Evolutionary conservation across 2,329 filamentous ascomycete genomes (phyloP).

Genomic region (Setomelanomma holmii): DNA sequence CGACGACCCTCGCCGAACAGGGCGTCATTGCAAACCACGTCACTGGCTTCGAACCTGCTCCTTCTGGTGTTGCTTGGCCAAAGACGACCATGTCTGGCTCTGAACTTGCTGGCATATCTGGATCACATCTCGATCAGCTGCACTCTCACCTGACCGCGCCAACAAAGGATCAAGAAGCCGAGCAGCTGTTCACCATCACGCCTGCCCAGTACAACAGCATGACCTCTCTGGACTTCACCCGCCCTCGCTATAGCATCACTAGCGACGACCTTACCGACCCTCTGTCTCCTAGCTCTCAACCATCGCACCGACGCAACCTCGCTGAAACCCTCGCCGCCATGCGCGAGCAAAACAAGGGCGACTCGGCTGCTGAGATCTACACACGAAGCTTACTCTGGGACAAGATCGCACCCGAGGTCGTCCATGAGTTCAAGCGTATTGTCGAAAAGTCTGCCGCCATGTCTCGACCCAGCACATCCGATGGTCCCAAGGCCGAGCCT

Average conservation of each 20-base stretch:
- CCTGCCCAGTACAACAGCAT: constrained; percentile 88
- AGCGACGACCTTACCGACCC: constrained; percentile 52
- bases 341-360: constrained; percentile 73
- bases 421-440: constrained; percentile 91
- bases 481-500: constrained; percentile 42
- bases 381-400: constrained; percentile 93
- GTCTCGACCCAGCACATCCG: constrained; percentile 44
- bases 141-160: constrained; percentile 62
- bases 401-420: constrained; percentile 88
- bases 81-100: constrained; percentile 47
- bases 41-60: constrained; percentile 47
- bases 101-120: constrained; percentile 45
- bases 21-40: constrained; percentile 61
- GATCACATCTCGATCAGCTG: constrained; percentile 47
- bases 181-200: constrained; percentile 86
- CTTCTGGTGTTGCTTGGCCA: constrained; percentile 47
- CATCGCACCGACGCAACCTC: constrained; percentile 73
- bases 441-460: constrained; percentile 72
- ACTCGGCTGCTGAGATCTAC: constrained; percentile 83
- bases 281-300: constrained; percentile 47
- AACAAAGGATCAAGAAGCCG: constrained; percentile 83
- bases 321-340: constrained; percentile 82
- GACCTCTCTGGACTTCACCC: constrained; percentile 75
- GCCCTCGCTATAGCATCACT: constrained; percentile 55
- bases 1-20: constrained; percentile 45